These are phyloP conservation scores for Ogataea kodamae DNA, from an alignment of 805 yeast genomes.

Conservation along the genomic window DNA sequence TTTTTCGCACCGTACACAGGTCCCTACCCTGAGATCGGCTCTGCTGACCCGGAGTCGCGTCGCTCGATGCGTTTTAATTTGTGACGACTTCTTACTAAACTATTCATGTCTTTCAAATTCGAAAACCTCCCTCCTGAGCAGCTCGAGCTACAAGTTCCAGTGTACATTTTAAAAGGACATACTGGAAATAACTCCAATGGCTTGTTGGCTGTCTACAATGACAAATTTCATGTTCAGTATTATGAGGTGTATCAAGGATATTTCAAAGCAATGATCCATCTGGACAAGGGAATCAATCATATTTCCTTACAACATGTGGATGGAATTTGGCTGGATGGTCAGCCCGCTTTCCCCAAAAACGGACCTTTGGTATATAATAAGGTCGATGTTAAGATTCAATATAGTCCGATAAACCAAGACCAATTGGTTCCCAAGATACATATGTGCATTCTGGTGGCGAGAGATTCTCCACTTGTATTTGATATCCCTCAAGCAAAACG, in stretches of 20 bases:
- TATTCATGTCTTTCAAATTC: slow-evolving; percentile 30
- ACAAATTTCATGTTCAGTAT: slow-evolving; percentile 59
- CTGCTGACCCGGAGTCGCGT: no score
- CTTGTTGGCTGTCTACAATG: slow-evolving; percentile 40
- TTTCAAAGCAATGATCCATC: slow-evolving; percentile 73
- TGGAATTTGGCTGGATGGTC: slow-evolving; percentile 36
- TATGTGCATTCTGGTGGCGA: slow-evolving; percentile 68
- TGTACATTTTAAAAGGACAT: slow-evolving; percentile 47
- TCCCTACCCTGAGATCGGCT: no score
- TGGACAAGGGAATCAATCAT: slow-evolving; percentile 56
- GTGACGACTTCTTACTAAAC: no score
- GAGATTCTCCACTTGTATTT: slow-evolving; percentile 65
- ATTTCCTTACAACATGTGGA: slow-evolving; percentile 48
- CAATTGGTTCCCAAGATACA: slow-evolving; percentile 65
- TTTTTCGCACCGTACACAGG: no score
- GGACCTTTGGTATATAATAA: slow-evolving; percentile 17
- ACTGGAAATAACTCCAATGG: slow-evolving; percentile 31
- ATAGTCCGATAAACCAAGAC: slow-evolving; percentile 43
- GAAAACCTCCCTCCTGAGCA: slow-evolving; percentile 33
- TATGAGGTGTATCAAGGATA: slow-evolving; percentile 66
- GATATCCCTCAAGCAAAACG: slow-evolving; percentile 59
- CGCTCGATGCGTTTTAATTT: no score
- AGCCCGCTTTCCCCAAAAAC: slow-evolving; percentile 22
- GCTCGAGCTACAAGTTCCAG: slow-evolving; percentile 43
- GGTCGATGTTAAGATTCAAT: slow-evolving; percentile 33